Percentiles rank a stretch among this genome's conserved stretches.
phyloP scores from a whole-genome alignment of 805 yeast genomes.

The Alloascoidea africana region DNA sequence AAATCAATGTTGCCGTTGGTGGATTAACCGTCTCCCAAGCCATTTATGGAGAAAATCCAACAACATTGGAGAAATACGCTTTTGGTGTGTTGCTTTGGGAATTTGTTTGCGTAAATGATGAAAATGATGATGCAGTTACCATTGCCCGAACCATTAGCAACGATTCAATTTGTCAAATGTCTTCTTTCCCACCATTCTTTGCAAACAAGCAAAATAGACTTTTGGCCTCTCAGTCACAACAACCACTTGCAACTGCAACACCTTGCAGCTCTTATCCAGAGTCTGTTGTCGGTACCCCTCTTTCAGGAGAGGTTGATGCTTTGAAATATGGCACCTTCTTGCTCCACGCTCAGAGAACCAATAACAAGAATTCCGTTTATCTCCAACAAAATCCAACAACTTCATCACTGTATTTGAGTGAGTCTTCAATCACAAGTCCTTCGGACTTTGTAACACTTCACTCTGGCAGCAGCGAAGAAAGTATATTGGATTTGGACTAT shows the following conservation, averaged over 20 bases:
- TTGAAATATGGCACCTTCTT: not conserved
- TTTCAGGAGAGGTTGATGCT: not conserved
- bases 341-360: not conserved
- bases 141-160: not conserved
- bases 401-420: not conserved
- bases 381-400: not conserved
- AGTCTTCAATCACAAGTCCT: not conserved
- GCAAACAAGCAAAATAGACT: not conserved
- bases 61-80: not conserved
- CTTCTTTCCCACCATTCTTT: not conserved
- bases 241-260: not conserved
- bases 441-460: not conserved
- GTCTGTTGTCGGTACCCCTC: too few relatives aligned
- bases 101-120: not conserved
- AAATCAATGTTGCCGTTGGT: slow-evolving; percentile 1
- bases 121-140: not conserved
- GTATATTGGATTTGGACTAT: not conserved
- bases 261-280: not conserved
- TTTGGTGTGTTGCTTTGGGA: not conserved
- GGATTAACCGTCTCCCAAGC: slow-evolving; percentile 1
- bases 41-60: not conserved
- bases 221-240: not conserved
- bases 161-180: not conserved
- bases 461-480: not conserved
- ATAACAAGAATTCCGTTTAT: not conserved